Conservation (phyloP, 176 grass and related monocot genomes). For the Oropetium thomaeum region DNA sequence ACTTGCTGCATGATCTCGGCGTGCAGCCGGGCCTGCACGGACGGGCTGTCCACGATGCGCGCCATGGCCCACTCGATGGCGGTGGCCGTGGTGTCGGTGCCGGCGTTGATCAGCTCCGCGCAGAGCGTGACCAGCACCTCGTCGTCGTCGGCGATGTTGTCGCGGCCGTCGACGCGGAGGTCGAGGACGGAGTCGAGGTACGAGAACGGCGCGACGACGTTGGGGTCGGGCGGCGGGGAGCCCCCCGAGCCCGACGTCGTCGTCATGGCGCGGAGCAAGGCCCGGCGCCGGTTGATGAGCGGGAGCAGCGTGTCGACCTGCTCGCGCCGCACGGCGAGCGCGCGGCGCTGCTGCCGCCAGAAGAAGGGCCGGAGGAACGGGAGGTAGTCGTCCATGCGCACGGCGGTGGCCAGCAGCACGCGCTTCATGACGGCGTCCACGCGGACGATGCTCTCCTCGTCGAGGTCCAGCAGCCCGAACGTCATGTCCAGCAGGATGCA, state of each 20-base stretch:
- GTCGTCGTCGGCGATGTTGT: slow-evolving; percentile 30
- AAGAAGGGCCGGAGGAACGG: slow-evolving; percentile 81
- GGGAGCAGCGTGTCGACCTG: slow-evolving; percentile 61
- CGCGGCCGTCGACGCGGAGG: slow-evolving; percentile 56
- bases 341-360: slow-evolving; percentile 46
- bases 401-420: slow-evolving; percentile 54
- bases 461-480: slow-evolving; percentile 77
- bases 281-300: slow-evolving; percentile 71
- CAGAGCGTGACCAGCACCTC: slow-evolving; percentile 84
- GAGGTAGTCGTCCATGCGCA: slow-evolving; percentile 92
- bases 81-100: slow-evolving; percentile 89
- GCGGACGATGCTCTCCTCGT: slow-evolving; percentile 59
- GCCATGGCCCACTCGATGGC: slow-evolving; percentile 91
- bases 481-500: slow-evolving; percentile 88
- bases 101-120: slow-evolving; percentile 81
- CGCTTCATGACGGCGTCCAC: slow-evolving; percentile 83
- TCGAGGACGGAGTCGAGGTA: slow-evolving; percentile 90
- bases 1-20: slow-evolving; percentile 53
- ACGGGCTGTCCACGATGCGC: slow-evolving; percentile 70
- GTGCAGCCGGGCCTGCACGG: slow-evolving; percentile 58
- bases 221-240: slow-evolving; percentile 7
- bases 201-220: slow-evolving; percentile 67
- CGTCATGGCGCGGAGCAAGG: slow-evolving; percentile 42
- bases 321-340: slow-evolving; percentile 59
- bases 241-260: too few relatives aligned